Conservation (phyloP, 2,329 filamentous ascomycete genomes). For the Tolypocladium album region DNA sequence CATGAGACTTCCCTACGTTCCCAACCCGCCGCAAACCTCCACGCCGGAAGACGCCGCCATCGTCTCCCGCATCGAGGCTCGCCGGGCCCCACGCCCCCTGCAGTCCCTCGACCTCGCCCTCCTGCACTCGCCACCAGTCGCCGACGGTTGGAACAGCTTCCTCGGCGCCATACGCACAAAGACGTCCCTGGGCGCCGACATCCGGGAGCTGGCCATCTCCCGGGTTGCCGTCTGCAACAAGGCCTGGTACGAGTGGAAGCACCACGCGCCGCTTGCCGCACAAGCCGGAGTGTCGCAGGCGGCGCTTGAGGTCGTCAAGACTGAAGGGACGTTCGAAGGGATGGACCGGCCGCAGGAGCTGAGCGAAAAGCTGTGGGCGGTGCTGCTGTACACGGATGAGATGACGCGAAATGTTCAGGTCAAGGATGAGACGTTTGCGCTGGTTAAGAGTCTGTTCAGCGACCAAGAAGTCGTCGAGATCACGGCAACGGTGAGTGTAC, state of each 20-base stretch:
- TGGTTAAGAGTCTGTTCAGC: slow-evolving; percentile 48
- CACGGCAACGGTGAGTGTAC: slow-evolving; percentile 53
- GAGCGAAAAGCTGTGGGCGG: slow-evolving; percentile 53
- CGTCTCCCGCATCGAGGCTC: slow-evolving; percentile 51
- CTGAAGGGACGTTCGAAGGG: slow-evolving; percentile 11
- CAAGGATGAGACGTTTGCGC: slow-evolving; percentile 54
- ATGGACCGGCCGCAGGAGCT: slow-evolving; percentile 26
- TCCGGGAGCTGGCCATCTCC: slow-evolving; percentile 72
- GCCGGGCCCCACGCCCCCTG: slow-evolving; percentile 58
- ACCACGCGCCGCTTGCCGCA: slow-evolving; percentile 60
- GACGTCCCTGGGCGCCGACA: slow-evolving; percentile 36
- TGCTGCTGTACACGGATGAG: slow-evolving; percentile 66
- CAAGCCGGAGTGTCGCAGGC: slow-evolving; percentile 44
- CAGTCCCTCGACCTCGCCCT: slow-evolving; percentile 67
- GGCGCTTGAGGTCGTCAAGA: slow-evolving; percentile 34
- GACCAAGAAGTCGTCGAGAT: slow-evolving; percentile 73
- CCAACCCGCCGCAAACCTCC: slow-evolving; percentile 36
- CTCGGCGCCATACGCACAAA: slow-evolving; percentile 51
- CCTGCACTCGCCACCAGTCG: slow-evolving; percentile 62
- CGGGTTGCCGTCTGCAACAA: slow-evolving; percentile 70
- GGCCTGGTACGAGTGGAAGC: slow-evolving; percentile 78
- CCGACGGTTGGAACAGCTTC: slow-evolving; percentile 66
- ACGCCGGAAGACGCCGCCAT: slow-evolving; percentile 41
- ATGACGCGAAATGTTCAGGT: slow-evolving; percentile 72
- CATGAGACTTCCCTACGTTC: slow-evolving; percentile 60